Evolutionary conservation across 2,329 filamentous ascomycete genomes (phyloP).

Genomic region (Sporothrix phasma): DNA sequence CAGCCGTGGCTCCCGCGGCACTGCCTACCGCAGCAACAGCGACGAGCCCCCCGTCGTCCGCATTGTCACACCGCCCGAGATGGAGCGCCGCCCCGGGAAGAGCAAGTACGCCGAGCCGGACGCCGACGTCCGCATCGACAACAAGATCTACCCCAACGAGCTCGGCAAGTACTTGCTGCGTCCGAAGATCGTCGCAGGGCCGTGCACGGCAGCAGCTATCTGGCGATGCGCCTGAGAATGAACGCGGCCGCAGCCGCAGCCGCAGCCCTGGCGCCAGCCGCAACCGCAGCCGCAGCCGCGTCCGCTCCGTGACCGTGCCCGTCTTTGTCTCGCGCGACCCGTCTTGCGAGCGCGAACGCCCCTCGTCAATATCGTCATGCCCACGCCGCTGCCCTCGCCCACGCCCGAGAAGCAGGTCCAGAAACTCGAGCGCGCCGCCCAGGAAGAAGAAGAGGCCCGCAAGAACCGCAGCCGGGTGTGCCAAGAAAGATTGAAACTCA

Average conservation of each 20-base stretch:
- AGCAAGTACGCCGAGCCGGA: constrained; percentile 48
- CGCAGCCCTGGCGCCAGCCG: constrained; percentile 5
- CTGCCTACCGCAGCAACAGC: not conserved
- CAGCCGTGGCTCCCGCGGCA: not conserved
- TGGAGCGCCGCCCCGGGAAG: constrained; percentile 36
- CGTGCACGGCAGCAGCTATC: constrained; percentile 11
- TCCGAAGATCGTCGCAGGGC: not conserved
- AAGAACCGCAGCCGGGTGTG: not conserved
- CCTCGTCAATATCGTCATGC: constrained; percentile 51
- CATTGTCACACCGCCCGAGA: constrained; percentile 47
- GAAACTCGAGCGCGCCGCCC: not conserved
- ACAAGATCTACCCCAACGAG: constrained; percentile 45
- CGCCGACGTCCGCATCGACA: constrained; percentile 54
- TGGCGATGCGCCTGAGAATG: too few relatives aligned
- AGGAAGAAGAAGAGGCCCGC: not conserved
- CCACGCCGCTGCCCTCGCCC: constrained; percentile 48
- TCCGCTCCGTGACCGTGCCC: constrained; percentile 21
- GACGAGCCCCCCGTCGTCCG: constrained; percentile 26
- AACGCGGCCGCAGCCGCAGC: not conserved
- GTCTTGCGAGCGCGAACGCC: constrained; percentile 45
- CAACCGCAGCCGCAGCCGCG: not conserved
- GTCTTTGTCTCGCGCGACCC: constrained; percentile 40
- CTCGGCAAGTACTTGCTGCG: constrained; percentile 28
- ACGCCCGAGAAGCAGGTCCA: constrained; percentile 32
- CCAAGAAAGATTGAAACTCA: not conserved